Evolutionary conservation across 2,329 filamentous ascomycete species (phyloP).

Genomic region (Ophiostoma ulmi): DNA sequence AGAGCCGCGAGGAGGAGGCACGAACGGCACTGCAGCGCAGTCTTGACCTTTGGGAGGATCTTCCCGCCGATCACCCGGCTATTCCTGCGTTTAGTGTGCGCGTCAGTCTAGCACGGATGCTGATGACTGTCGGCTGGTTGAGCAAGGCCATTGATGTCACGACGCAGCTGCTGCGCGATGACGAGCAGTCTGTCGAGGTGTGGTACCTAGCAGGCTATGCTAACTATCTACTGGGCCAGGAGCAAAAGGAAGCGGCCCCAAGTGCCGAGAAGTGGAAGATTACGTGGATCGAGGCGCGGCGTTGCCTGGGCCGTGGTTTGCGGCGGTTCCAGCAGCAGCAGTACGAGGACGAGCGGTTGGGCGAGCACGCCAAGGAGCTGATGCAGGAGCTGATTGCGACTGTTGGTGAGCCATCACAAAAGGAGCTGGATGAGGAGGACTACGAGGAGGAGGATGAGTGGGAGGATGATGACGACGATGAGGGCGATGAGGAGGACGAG

Average conservation of each 20-base stretch:
- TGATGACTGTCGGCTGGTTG: slow-evolving; percentile 88
- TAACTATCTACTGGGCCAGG: slow-evolving; percentile 65
- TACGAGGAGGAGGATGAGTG: slow-evolving; percentile 52
- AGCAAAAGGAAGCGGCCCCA: slow-evolving; percentile 31
- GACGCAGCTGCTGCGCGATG: slow-evolving; percentile 77
- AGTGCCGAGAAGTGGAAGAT: slow-evolving; percentile 43
- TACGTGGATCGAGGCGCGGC: slow-evolving; percentile 67
- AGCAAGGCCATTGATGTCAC: slow-evolving; percentile 78
- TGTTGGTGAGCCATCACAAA: slow-evolving; percentile 55
- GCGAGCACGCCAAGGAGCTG: slow-evolving; percentile 69
- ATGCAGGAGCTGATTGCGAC: slow-evolving; percentile 58
- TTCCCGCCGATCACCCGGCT: slow-evolving; percentile 63
- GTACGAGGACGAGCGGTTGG: slow-evolving; percentile 78
- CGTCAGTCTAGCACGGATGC: slow-evolving; percentile 73
- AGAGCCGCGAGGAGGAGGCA: slow-evolving; percentile 73
- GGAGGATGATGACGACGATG: slow-evolving; percentile 40
- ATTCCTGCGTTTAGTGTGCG: slow-evolving; percentile 83
- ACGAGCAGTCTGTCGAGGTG: slow-evolving; percentile 89
- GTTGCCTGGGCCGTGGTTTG: slow-evolving; percentile 77
- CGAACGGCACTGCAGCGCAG: slow-evolving; percentile 71
- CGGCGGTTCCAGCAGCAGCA: slow-evolving; percentile 72
- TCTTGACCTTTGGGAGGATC: slow-evolving; percentile 74
- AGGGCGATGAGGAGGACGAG: slow-evolving; percentile 48
- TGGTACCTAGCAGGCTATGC: slow-evolving; percentile 98
- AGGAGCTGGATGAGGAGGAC: slow-evolving; percentile 47